phyloP scores from a whole-genome alignment of 495 filamentous ascomycete genomes.

The Penicillium bovifimosum region DNA sequence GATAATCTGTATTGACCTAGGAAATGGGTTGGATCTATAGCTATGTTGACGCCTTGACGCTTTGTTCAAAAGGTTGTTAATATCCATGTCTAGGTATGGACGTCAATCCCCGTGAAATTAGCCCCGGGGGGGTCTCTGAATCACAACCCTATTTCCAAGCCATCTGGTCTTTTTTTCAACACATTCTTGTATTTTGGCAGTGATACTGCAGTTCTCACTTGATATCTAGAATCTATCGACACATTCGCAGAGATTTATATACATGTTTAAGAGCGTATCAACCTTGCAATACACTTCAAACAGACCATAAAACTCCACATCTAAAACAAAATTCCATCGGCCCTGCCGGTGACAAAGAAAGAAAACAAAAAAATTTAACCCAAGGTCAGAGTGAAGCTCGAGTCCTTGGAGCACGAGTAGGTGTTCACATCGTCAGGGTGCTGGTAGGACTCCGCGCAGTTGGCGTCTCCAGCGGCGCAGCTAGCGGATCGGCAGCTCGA shows the following conservation, averaged over 20 bases:
- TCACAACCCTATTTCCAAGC: background rate
- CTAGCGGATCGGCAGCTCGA: conserved; percentile 22
- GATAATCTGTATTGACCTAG: no score
- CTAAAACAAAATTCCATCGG: conserved; percentile 6
- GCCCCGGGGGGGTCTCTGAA: no score
- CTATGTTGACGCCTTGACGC: no score
- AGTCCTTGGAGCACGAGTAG: conserved; percentile 21
- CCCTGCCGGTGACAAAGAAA: background rate
- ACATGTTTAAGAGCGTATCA: background rate
- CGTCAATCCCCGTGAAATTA: no score
- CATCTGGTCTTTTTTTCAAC: background rate
- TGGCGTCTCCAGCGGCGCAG: conserved; percentile 22
- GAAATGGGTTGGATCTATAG: no score
- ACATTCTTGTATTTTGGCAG: conserved; percentile 1
- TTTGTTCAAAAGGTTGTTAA: no score
- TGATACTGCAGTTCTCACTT: background rate
- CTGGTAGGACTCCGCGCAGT: conserved; percentile 31
- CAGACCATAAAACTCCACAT: background rate
- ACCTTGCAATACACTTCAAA: background rate
- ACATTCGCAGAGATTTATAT: conserved; percentile 1
- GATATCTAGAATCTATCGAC: background rate
- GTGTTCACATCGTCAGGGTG: conserved; percentile 32
- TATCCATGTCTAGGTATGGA: no score
- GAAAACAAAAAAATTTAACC: conserved; percentile 13
- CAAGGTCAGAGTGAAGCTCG: conserved; percentile 26